Percentiles rank a stretch among this genome's conserved stretches.
These are phyloP conservation scores for Apiosordaria backusii DNA, from an alignment of 495 filamentous ascomycete genomes.

Conservation along the genomic window DNA sequence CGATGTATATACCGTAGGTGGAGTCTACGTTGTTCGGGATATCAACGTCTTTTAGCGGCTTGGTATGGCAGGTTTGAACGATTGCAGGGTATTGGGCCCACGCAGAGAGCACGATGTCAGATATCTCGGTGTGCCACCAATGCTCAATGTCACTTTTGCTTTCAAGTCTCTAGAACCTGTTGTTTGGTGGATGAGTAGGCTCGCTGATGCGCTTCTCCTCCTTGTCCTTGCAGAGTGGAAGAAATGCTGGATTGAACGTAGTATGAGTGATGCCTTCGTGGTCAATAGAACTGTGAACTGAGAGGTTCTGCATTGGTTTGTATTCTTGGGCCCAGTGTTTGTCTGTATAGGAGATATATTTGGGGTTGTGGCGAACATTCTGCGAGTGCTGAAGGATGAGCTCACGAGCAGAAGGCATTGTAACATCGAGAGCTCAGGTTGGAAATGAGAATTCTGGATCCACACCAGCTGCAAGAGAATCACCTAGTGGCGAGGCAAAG, in stretches of 20 bases:
- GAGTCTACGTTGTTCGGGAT: slow-evolving; percentile 17
- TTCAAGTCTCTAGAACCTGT: slow-evolving; percentile 18
- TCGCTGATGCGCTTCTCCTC: slow-evolving; percentile 8
- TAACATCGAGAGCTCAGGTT: too few species aligned
- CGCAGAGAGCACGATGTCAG: slow-evolving; percentile 24
- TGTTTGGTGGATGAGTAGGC: slow-evolving; percentile 9
- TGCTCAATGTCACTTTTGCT: slow-evolving; percentile 21
- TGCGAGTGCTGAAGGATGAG: not conserved
- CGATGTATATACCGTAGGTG: slow-evolving; percentile 14
- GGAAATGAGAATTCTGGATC: too few species aligned
- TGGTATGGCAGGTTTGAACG: slow-evolving; percentile 19
- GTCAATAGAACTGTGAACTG: not conserved
- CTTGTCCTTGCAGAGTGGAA: slow-evolving; percentile 12
- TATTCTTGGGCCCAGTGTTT: not conserved
- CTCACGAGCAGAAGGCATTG: not conserved
- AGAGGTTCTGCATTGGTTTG: not conserved
- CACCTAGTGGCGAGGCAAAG: too few species aligned
- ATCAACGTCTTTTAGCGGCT: slow-evolving; percentile 9
- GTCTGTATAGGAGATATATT: not conserved
- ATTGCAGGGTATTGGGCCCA: slow-evolving; percentile 18
- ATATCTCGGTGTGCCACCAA: slow-evolving; percentile 25
- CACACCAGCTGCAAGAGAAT: too few species aligned
- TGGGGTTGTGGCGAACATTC: not conserved
- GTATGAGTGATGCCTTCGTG: not conserved
- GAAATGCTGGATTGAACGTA: slow-evolving; percentile 14